phyloP scores from a whole-genome alignment of 176 grass and related monocot genomes.

The Hordeum vulgare region DNA sequence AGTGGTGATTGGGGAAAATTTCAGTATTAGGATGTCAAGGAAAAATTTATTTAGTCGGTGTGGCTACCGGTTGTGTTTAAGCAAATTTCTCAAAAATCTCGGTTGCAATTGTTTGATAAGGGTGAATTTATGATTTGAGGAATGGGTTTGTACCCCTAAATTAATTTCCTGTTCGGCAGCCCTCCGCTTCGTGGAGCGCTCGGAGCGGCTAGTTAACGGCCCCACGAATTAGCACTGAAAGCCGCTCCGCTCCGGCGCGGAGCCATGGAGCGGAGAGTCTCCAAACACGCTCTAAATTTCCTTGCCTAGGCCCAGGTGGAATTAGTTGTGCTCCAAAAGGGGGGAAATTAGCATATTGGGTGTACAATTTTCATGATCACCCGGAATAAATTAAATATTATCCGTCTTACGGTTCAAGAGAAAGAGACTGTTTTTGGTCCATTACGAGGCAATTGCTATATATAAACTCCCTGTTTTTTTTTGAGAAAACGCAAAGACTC shows the following conservation, averaged over 20 bases:
- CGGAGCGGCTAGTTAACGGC: too few species aligned
- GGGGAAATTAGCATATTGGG: background rate
- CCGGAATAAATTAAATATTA: background rate
- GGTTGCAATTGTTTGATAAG: background rate
- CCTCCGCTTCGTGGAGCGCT: too few species aligned
- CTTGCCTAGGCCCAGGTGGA: background rate
- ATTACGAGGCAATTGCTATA: background rate
- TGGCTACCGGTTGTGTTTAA: background rate
- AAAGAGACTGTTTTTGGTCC: background rate
- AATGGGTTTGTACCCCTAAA: background rate
- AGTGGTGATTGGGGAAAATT: background rate
- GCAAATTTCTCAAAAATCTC: background rate
- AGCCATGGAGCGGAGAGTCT: too few species aligned
- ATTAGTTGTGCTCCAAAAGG: background rate
- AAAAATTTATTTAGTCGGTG: background rate
- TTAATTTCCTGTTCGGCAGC: too few species aligned
- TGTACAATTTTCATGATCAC: background rate
- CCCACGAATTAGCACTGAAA: too few species aligned
- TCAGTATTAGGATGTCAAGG: background rate
- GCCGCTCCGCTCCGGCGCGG: too few species aligned
- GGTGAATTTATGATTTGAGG: background rate
- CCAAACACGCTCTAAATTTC: too few species aligned
- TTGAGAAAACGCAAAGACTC: too few species aligned
- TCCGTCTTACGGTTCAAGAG: background rate
- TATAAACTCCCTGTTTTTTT: background rate